Evolutionary conservation across 2,329 filamentous ascomycete species (phyloP), one percentile per base, ranked within the genome.

Genomic region (Colletotrichum spaethianum): DNA sequence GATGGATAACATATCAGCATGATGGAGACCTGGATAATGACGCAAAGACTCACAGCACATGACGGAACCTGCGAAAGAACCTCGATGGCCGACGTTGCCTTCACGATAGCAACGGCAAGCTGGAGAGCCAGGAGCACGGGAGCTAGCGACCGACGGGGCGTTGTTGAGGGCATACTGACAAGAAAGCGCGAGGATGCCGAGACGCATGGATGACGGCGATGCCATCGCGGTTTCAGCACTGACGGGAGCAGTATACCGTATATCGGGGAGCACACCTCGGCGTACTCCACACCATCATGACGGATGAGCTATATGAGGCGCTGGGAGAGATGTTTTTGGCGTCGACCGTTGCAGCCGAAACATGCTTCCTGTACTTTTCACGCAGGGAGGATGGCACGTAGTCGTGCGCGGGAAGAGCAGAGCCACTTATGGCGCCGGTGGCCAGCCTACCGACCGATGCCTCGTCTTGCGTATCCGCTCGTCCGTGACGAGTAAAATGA

Each of bases 261-360:
- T 38, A 63, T 11, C 7, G n/a, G 31, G 14, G 46, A 28, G 23
- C 23, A 50, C 12, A 50, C 14, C 46, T 50, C 23, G 4, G 46
- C 4, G 23, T 26, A 8, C 46, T 6, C 5, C 26, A n/a, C 20
- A 28, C 46, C 26, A 28, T 16, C 14, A 5, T 50, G 5, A 28
- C 33, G 33, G 31, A 62, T 3, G 14, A 7, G 12, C 3, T 38
- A 18, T 20, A 23, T 26, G n/a, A 1, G 14, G 44, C 9, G 33
- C 59, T 46, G 14, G 7, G n/a, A 62, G 59, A 36, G 26, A 62
- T 18, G 11, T 62, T 23, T 62, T 23, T 62, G n/a, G 44, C 44
- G 11, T 42, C 8, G 14, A 50, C 23, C 8, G 12, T 62, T 38
- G 44, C 4, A 62, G 28, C 16, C 14, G 11, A n/a, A 46, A 46